phyloP scores from a whole-genome alignment of 805 yeast species.

The Metschnikowia colocasiae region DNA sequence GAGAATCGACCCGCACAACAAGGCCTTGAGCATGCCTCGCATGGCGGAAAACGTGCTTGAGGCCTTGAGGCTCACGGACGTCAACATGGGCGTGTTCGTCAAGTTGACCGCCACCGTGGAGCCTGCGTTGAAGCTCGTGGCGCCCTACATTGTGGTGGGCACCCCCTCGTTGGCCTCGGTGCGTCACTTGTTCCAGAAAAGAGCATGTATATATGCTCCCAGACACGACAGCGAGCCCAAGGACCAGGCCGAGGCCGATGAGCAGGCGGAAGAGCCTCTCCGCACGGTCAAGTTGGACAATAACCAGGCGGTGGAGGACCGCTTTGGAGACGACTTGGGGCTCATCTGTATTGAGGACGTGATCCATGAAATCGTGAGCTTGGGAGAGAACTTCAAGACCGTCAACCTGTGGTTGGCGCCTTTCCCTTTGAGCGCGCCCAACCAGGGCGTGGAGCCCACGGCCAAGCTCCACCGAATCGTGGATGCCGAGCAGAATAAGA shows the following conservation, averaged over 20 bases:
- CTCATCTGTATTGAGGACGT: conserved; percentile 78
- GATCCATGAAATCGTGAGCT: conserved; percentile 60
- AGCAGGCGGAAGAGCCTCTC: conserved; percentile 28
- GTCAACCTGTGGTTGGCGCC: conserved; percentile 65
- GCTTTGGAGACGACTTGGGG: conserved; percentile 55
- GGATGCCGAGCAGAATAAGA: conserved; percentile 48
- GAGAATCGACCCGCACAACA: conserved; percentile 58
- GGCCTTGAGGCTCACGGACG: conserved; percentile 56
- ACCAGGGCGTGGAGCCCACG: conserved; percentile 71
- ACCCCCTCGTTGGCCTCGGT: conserved; percentile 69
- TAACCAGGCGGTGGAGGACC: conserved; percentile 71
- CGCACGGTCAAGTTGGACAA: conserved; percentile 53
- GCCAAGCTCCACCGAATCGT: conserved; percentile 63
- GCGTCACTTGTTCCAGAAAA: conserved; percentile 70
- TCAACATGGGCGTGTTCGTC: conserved; percentile 69
- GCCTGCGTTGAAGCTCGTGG: conserved; percentile 61
- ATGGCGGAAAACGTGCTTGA: conserved; percentile 58
- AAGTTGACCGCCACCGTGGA: conserved; percentile 56
- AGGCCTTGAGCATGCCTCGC: conserved; percentile 60
- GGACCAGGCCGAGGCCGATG: conserved; percentile 19
- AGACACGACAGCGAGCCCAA: background rate
- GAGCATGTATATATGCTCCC: conserved; percentile 49
- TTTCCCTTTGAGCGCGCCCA: conserved; percentile 64
- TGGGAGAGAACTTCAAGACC: conserved; percentile 62
- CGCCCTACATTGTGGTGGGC: conserved; percentile 74